Base-by-base conservation (phyloP, 352 stramenopile genomes). In the Blastocystis hominis region DNA sequence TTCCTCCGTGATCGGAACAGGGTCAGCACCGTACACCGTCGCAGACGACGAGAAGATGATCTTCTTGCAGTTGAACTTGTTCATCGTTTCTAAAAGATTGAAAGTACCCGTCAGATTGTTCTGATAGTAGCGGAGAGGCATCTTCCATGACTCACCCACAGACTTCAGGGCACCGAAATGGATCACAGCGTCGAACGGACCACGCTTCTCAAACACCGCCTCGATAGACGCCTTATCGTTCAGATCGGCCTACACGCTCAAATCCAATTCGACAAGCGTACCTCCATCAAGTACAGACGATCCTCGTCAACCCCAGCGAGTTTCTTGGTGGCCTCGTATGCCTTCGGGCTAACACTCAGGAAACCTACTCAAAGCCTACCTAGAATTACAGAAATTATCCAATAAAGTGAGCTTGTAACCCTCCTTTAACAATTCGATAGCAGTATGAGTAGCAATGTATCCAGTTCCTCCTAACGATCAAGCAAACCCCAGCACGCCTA, bases 401-500 rank as follows among this genome's bases (percentile, higher is more conserved):
- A 96, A 89, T 0, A 97, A 91, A 0, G 93, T 92, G 20, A 96
- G 91, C 68, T 92, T 90, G 89, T 95, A 95, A 34, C 91, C 91
- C 42, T 90, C 88, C 64, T 93, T 89, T 46, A 97, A 89, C 40
- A 97, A 90, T 90, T 91, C 91, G 2, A 96, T 76, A 36, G 94
- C 90, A 1, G 94, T 97, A 89, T 97, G 94, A 13, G 88, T 91
- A 13, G 93, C 94, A 86, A 97, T 96, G 91, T 95, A 97, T 44
- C 94, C 94, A 30, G 91, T 92, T 13, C 94, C 94, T 40, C 94
- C 94, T 42, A 40, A 34, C 15, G 4, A 13, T 70, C 46, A 84
- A 10, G 30, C 6, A 9, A 20, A 34, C 4, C 0, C n/a, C 42
- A 59, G 20, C n/a, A n/a, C n/a, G 46, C 34, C 9, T 47, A 53